Evolutionary conservation across 257 asterid species (phyloP), one percentile per base, ranked within the genome.

Genomic region (Paulownia fortunei): DNA sequence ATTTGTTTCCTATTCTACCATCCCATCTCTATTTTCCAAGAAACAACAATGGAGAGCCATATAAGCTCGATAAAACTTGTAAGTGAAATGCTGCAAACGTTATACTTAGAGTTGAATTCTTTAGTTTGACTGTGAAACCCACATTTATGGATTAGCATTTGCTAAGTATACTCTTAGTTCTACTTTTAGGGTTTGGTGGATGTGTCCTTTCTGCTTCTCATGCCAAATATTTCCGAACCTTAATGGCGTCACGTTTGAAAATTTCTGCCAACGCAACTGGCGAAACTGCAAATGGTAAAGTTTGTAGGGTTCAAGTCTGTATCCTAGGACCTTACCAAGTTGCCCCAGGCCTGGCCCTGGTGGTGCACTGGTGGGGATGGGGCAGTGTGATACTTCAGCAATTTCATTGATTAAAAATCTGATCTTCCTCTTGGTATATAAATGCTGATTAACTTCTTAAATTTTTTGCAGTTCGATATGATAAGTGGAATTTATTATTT

Each of bases 401-500:
- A 13, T 68, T 30, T 51, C 11, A 9, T 52, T 30, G 49, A 49
- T 55, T 19, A 34, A 34, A 36, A n/a, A 0, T 23, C n/a, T 36
- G 39, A 55, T 2, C 16, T 44, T 47, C 18, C 30, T 39, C 27
- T 49, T 32, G 2, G 11, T 30, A 81, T 62, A 47, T 27, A 11
- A 47, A 39, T 51, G 54, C 64, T 56, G 23, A 69, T 27, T 27
- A 42, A 12, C 30, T 60, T 49, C 9, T 30, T 80, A 7, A 0
- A 21, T 32, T 30, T 10, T 72, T 70, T 80, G 67, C 93, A 96
- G 98, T 86, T 80, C 88, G 84, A 82, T 24, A 76, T 41, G 86
- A 87, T 61, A 71, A 76, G 6, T 89, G 92, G 94, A 88, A 86
- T 79, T 30, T 92, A 68, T 39, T 92, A 34, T 87, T 90, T 81